These are phyloP conservation scores for Astrothelium macrocarpum DNA, from an alignment of 495 filamentous ascomycete genomes.

Conservation along the genomic window DNA sequence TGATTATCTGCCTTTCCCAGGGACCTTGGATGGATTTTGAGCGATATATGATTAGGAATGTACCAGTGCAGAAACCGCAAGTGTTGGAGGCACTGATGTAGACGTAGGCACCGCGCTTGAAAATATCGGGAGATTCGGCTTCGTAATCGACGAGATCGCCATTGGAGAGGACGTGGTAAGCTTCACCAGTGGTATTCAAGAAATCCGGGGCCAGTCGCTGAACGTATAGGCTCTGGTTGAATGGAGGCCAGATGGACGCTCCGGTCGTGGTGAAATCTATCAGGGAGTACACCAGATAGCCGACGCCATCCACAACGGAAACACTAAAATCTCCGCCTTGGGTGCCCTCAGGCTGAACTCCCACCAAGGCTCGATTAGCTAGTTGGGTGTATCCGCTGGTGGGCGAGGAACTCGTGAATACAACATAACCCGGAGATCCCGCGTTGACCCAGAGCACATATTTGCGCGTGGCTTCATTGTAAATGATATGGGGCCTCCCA, in stretches of 20 bases:
- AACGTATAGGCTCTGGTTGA: conserved; percentile 7
- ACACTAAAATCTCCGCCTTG: conserved; percentile 10
- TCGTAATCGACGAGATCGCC: conserved; percentile 6
- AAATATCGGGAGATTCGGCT: conserved; percentile 11
- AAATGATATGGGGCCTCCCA: conserved; percentile 10
- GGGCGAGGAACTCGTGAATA: neutral
- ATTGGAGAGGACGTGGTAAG: neutral
- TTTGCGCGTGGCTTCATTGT: neutral
- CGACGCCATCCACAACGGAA: neutral
- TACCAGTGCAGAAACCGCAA: conserved; percentile 8
- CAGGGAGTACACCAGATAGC: conserved; percentile 10
- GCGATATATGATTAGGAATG: conserved; percentile 5
- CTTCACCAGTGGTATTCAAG: conserved; percentile 4
- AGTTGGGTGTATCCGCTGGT: neutral
- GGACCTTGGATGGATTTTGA: conserved; percentile 7
- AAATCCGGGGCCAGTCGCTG: neutral
- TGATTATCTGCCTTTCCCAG: conserved; percentile 8
- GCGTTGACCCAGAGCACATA: conserved; percentile 14
- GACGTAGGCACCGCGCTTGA: neutral
- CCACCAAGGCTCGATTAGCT: neutral
- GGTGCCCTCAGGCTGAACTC: neutral
- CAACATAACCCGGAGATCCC: conserved; percentile 7
- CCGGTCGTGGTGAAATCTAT: conserved; percentile 1
- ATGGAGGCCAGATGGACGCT: conserved; percentile 9
- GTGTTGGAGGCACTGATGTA: conserved; percentile 7